Conservation (phyloP, 2,329 filamentous ascomycete species). For the Bipolaris sorokiniana region DNA sequence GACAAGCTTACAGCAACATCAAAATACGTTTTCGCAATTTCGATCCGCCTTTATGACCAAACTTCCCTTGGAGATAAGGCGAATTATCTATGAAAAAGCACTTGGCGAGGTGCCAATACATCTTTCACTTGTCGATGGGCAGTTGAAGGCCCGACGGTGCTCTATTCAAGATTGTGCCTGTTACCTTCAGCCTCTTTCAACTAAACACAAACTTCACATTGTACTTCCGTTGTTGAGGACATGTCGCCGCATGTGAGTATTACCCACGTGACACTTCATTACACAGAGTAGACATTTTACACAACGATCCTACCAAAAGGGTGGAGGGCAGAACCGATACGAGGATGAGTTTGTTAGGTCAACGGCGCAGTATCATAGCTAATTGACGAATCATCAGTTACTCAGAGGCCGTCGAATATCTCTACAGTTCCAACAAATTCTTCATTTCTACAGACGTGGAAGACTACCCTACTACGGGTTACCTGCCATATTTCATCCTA, state of each 20-base stretch:
- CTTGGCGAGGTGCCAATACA: slow-evolving; percentile 22
- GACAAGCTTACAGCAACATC: slow-evolving; percentile 8
- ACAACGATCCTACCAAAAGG: not conserved
- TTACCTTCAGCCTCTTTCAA: not conserved
- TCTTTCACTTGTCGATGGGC: slow-evolving; percentile 13
- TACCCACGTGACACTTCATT: not conserved
- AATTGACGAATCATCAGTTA: slow-evolving; percentile 20
- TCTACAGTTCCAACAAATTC: slow-evolving; percentile 30
- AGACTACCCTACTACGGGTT: slow-evolving; percentile 20
- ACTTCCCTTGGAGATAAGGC: slow-evolving; percentile 30
- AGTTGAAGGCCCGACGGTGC: slow-evolving; percentile 17
- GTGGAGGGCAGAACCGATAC: not conserved
- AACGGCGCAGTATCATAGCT: not conserved
- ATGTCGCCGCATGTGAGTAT: slow-evolving; percentile 31
- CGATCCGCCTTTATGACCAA: slow-evolving; percentile 28
- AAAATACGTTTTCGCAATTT: slow-evolving; percentile 22
- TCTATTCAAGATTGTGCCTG: not conserved
- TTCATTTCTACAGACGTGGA: slow-evolving; percentile 21
- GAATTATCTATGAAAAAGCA: slow-evolving; percentile 25
- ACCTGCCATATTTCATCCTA: slow-evolving; percentile 27
- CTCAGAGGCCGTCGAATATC: slow-evolving; percentile 30
- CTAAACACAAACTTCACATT: slow-evolving; percentile 7
- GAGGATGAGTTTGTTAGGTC: not conserved
- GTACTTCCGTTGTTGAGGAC: slow-evolving; percentile 23
- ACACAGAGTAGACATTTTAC: not conserved